A percentile compares a stretch with the other conserved stretches of the same genome.
These are phyloP conservation scores for Calonectria leucothoes DNA, from an alignment of 2,329 filamentous ascomycete genomes.

Conservation along the genomic window DNA sequence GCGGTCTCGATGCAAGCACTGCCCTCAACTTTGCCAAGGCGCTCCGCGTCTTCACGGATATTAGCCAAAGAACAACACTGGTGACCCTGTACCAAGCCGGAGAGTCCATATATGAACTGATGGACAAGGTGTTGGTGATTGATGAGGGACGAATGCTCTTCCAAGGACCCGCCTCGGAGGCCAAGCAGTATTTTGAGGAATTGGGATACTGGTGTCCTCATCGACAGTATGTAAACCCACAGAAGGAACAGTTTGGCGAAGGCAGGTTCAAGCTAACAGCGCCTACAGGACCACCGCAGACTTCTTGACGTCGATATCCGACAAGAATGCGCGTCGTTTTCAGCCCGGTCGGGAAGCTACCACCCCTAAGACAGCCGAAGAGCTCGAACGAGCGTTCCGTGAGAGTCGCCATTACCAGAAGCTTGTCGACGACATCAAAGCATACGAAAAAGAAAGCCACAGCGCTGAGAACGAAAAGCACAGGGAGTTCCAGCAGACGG, in stretches of 20 bases:
- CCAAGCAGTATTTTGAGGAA: constrained; percentile 73
- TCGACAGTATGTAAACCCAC: constrained; percentile 1
- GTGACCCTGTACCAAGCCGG: constrained; percentile 76
- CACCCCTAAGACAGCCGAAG: constrained; percentile 75
- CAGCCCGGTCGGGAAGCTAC: constrained; percentile 70
- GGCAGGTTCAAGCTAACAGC: neutral
- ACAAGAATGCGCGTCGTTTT: constrained; percentile 75
- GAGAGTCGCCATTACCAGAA: constrained; percentile 68
- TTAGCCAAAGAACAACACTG: constrained; percentile 71
- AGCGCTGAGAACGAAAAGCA: neutral
- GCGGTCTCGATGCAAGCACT: constrained; percentile 75
- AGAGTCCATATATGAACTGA: constrained; percentile 71
- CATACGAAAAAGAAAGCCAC: constrained; percentile 55
- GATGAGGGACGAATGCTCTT: constrained; percentile 75
- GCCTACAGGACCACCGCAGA: constrained; percentile 52
- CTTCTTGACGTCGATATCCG: constrained; percentile 79
- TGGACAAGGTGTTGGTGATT: constrained; percentile 79
- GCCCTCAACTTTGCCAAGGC: constrained; percentile 74
- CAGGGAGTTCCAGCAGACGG: constrained; percentile 1
- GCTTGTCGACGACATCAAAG: constrained; percentile 67
- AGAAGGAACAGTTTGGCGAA: neutral
- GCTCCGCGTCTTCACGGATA: constrained; percentile 70
- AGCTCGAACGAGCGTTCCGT: constrained; percentile 73
- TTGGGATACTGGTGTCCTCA: constrained; percentile 68
- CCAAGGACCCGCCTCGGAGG: constrained; percentile 69